Base-by-base conservation (phyloP, 176 grass and related monocot species). In the Oryza brachyantha region DNA sequence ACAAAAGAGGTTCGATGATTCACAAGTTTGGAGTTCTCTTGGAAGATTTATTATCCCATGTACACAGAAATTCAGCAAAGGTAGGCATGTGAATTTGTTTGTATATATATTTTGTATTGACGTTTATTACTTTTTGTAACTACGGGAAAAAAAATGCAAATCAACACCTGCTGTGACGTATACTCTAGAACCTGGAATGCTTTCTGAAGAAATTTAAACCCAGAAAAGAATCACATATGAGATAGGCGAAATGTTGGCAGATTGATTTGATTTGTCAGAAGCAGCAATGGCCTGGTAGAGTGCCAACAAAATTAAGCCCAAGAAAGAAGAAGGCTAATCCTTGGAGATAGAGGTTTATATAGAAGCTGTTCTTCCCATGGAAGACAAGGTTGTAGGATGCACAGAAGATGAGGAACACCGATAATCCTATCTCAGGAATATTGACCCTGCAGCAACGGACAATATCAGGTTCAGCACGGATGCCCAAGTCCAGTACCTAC, bases 301-400 rank as follows among this genome's bases (percentile, higher is more conserved):
- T 86, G 25, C 90, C 96, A 46, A 88, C 81, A 61, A 85, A 93
- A 48, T 94, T 92, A 46, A 99, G 79, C 29, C 90, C 96, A 29
- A 99, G 79, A 65, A 91, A 50, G 39, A 95, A 35, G 77, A 93
- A 99, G 69, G 86, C 84, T 59, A 85, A 78, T 41, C 81, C 92
- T 78, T 95, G 96, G 72, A 99, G 79, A 76, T 95, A 99, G 69
- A 99, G 81, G 73, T 94, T 86, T 21, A 88, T 22, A 55, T 93
- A 93, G 84, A 82, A 95, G 77, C 84, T 86, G 58, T 29, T 91
- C 29, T 62, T 85, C n/a, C 90, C 92, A 73, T 77, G 90, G 78
- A 89, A 93, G 21, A 61, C 83, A 21, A 93, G 40, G 85, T 99
- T 95, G 82, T 99, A 99, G 4, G 90, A 89, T 69, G 96, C 96